Conservation (phyloP, 2,329 filamentous ascomycete genomes). For the Penicillium sp. region DNA sequence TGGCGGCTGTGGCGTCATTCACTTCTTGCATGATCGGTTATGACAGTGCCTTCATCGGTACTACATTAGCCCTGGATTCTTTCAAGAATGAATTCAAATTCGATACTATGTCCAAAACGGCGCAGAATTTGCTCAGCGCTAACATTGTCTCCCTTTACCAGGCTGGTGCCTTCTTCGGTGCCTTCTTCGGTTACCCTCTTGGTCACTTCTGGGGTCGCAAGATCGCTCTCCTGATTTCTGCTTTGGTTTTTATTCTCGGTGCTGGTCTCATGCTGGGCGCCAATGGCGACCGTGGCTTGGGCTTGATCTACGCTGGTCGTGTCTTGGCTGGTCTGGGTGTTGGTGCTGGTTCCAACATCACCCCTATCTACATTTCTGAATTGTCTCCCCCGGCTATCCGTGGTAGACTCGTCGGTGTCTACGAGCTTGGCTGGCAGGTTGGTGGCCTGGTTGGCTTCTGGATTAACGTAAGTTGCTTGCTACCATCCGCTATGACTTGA, state of each 20-base stretch:
- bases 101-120: constrained; percentile 40
- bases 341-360: constrained; percentile 55
- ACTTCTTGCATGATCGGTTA: constrained; percentile 62
- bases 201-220: constrained; percentile 69
- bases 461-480: constrained; percentile 37
- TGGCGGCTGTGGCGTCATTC: constrained; percentile 56
- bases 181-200: constrained; percentile 66
- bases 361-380: constrained; percentile 59
- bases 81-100: constrained; percentile 71
- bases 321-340: constrained; percentile 57
- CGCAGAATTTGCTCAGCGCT: constrained; percentile 59
- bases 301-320: constrained; percentile 55
- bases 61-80: constrained; percentile 69
- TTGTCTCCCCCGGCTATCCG: constrained; percentile 57
- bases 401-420: constrained; percentile 55
- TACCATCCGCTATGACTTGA: not conserved
- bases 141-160: constrained; percentile 84
- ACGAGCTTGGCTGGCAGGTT: constrained; percentile 55
- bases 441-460: constrained; percentile 49
- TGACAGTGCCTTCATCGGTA: constrained; percentile 78
- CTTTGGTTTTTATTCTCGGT: constrained; percentile 67
- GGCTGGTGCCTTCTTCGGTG: constrained; percentile 80
- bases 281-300: constrained; percentile 61
- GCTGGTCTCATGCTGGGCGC: constrained; percentile 72
- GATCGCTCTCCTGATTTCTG: constrained; percentile 63